Evolutionary conservation across 768 basidiomycete species (phyloP).

Genomic region (Astraeus odoratus): DNA sequence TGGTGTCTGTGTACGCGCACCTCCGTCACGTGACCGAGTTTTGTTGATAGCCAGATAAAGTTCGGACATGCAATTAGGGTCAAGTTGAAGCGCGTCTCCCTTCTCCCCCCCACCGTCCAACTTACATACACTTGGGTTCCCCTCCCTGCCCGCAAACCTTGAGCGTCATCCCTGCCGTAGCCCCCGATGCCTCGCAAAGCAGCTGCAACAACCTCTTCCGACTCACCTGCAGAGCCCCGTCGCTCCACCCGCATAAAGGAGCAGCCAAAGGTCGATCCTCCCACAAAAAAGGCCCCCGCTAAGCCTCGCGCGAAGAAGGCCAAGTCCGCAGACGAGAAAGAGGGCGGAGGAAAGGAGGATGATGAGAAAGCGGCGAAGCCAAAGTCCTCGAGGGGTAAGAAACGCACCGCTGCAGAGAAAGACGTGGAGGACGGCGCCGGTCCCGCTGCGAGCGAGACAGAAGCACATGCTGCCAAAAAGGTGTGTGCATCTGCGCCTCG

Average conservation of each 20-base stretch:
- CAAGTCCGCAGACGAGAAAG: slow-evolving; percentile 36
- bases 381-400: slow-evolving; percentile 46
- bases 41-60: slow-evolving; percentile 32
- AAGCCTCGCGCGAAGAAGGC: slow-evolving; percentile 52
- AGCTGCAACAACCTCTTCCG: slow-evolving; percentile 36
- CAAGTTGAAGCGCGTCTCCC: slow-evolving; percentile 24
- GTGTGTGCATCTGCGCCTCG: slow-evolving; percentile 27
- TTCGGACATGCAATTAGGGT: slow-evolving; percentile 20
- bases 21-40: slow-evolving; percentile 25
- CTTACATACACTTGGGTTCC: slow-evolving; percentile 9
- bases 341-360: slow-evolving; percentile 37
- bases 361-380: slow-evolving; percentile 32
- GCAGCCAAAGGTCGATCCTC: slow-evolving; percentile 46
- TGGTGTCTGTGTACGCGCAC: slow-evolving; percentile 28
- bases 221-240: slow-evolving; percentile 43
- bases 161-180: not conserved
- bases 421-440: slow-evolving; percentile 30
- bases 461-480: slow-evolving; percentile 59
- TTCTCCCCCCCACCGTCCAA: slow-evolving; percentile 11
- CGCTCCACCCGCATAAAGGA: slow-evolving; percentile 75
- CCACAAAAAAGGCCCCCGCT: slow-evolving; percentile 51
- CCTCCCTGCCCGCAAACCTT: not conserved
- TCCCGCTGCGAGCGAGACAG: slow-evolving; percentile 31
- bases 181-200: slow-evolving; percentile 65
- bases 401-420: slow-evolving; percentile 41